Evolutionary conservation across 1,284 basidiomycete species (phyloP).

Genomic region (Megacollybia platyphylla): DNA sequence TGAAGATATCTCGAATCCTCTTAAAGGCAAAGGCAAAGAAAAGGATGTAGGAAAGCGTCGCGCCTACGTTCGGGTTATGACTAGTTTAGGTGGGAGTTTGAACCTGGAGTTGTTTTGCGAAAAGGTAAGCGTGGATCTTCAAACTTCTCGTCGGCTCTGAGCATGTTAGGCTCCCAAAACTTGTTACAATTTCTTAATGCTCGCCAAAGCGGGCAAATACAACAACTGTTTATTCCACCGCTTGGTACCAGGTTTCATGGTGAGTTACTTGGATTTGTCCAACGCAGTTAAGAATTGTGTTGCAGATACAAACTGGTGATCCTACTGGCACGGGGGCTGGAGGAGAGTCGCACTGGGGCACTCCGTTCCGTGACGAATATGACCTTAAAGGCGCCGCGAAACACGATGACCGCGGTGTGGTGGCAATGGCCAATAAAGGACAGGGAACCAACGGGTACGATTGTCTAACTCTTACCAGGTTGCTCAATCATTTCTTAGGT

Average conservation of each 20-base stretch:
- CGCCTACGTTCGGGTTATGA: slow-evolving; percentile 85
- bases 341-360: slow-evolving; percentile 91
- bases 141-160: slow-evolving; percentile 1
- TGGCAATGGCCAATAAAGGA: slow-evolving; percentile 93
- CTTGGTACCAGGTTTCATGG: slow-evolving; percentile 96
- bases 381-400: slow-evolving; percentile 75
- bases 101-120: slow-evolving; percentile 91
- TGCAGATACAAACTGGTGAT: slow-evolving; percentile 87
- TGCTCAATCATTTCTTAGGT: slow-evolving; percentile 26
- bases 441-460: slow-evolving; percentile 68
- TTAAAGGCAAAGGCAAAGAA: slow-evolving; percentile 77
- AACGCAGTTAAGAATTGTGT: background rate
- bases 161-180: slow-evolving; percentile 78
- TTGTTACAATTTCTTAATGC: slow-evolving; percentile 94
- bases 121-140: slow-evolving; percentile 34
- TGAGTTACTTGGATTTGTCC: slow-evolving; percentile 17
- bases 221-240: slow-evolving; percentile 86
- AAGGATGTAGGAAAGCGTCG: slow-evolving; percentile 84
- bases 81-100: slow-evolving; percentile 77
- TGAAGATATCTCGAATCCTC: slow-evolving; percentile 69
- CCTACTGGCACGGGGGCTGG: slow-evolving; percentile 93
- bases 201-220: slow-evolving; percentile 84
- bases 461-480: background rate
- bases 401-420: slow-evolving; percentile 68
- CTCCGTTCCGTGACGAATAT: slow-evolving; percentile 89